Base-by-base conservation (phyloP, 192 early-diverging fungal species). In the Linnemannia schmuckeri region DNA sequence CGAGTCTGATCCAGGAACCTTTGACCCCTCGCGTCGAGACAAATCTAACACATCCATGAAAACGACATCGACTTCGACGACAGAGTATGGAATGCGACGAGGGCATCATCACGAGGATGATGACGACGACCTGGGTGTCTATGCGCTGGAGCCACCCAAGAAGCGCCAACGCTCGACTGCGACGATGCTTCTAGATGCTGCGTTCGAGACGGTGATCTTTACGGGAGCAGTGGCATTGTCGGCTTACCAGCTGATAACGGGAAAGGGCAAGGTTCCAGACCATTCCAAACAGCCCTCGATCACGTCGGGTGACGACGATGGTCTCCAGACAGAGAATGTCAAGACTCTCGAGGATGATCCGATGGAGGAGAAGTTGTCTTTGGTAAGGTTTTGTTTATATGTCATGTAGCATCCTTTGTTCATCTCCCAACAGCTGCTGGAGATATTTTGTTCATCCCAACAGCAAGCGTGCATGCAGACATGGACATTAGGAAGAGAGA, bases 191-290 rank as follows among this genome's bases (percentile, higher is more conserved):
- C 66, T 88, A 35, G 82, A 75, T 30, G 86, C 81, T 4, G 86
- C 82, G 22, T 76, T 88, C 66, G 86, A 88, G 57, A 88, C 86
- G 9, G 86, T 88, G 44, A 88, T 88, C 66, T 88, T 88, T 73
- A 88, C 86, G 10, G 86, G 87, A 57, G 87, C 87, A 46, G 81
- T 88, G 20, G 87, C 87, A 17, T 42, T 88, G 24, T 80, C 87
- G 10, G 87, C 87, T 1, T 83, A 88, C 57, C 87, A 88, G 54
- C 46, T 88, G 35, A 44, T 79, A 41, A 88, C 81, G 30, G 87
- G 81, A 49, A 81, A 78, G n/a, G 80, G 70, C 6, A 79, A 49
- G 30, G 46, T 41, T 15, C 38, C 52, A 22, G 41, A 30, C 30
- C 83, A 76, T 46, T 72, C 78, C 42, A 57, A 76, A 22, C 73